Percentiles rank a stretch among this genome's conserved stretches.
phyloP scores from a whole-genome alignment of 768 basidiomycete genomes.

The Mycena sanguinolenta region DNA sequence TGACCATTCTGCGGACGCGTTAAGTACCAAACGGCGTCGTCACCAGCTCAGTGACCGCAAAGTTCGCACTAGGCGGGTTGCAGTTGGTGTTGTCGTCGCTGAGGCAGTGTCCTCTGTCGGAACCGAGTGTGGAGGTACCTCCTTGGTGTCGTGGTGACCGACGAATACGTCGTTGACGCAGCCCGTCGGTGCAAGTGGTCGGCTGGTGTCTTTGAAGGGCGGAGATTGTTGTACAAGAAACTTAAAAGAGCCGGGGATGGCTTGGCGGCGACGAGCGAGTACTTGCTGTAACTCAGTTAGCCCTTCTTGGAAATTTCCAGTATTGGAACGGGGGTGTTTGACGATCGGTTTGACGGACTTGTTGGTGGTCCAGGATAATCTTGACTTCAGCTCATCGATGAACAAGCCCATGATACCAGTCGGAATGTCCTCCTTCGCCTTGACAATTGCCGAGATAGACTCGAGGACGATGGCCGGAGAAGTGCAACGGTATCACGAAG shows the following conservation, averaged over 20 bases:
- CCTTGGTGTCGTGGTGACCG: background rate
- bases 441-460: too few species aligned
- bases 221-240: background rate
- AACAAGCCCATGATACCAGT: background rate
- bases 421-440: background rate
- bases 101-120: background rate
- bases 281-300: slow-evolving; percentile 26
- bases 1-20: slow-evolving; percentile 9
- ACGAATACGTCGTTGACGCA: background rate
- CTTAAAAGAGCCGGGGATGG: background rate
- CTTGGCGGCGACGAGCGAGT: slow-evolving; percentile 16
- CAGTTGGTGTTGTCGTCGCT: background rate
- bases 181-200: background rate
- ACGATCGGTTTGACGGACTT: background rate
- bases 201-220: background rate
- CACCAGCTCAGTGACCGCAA: slow-evolving; percentile 9
- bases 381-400: background rate
- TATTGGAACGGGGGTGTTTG: background rate
- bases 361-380: background rate
- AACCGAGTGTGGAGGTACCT: background rate
- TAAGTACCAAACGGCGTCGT: slow-evolving; percentile 20
- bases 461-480: too few species aligned
- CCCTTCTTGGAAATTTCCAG: too few species aligned
- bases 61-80: slow-evolving; percentile 22
- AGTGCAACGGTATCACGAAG: too few species aligned